Conservation (phyloP, 352 stramenopile genomes). For the Phytopythium chamaehyphon region DNA sequence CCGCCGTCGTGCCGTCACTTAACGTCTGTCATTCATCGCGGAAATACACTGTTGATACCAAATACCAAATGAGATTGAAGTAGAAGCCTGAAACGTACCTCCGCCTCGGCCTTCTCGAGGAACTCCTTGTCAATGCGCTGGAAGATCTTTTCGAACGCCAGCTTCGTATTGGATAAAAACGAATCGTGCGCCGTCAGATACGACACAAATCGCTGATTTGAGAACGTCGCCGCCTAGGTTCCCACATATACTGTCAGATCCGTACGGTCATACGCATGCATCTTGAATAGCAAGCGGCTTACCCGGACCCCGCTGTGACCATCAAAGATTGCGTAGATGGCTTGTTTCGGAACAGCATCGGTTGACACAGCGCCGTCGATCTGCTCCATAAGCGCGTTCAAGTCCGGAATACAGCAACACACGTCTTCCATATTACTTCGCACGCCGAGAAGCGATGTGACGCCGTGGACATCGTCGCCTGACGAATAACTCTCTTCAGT, state of each 20-base stretch:
- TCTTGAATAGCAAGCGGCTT: slow-evolving; percentile 8
- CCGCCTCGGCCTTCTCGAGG: slow-evolving; percentile 47
- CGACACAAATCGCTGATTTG: slow-evolving; percentile 57
- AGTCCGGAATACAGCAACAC: slow-evolving; percentile 73
- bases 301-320: slow-evolving; percentile 77
- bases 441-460: slow-evolving; percentile 78
- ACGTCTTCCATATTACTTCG: slow-evolving; percentile 78
- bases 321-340: slow-evolving; percentile 83
- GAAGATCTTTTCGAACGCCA: slow-evolving; percentile 76
- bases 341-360: slow-evolving; percentile 27
- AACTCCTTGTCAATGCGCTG: slow-evolving; percentile 77
- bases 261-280: not conserved
- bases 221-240: slow-evolving; percentile 65
- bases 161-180: slow-evolving; percentile 52
- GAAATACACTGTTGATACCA: not conserved
- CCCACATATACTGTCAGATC: not conserved
- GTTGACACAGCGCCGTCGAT: not conserved
- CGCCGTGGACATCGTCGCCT: slow-evolving; percentile 63
- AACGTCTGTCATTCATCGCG: slow-evolving; percentile 28
- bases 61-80: not conserved
- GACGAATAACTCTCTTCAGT: slow-evolving; percentile 71
- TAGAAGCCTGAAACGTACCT: slow-evolving; percentile 26
- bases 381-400: slow-evolving; percentile 50
- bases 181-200: slow-evolving; percentile 71
- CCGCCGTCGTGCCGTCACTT: slow-evolving; percentile 70